These are phyloP conservation scores for Pythium utonaiense DNA, from an alignment of 352 stramenopile species.

Conservation along the genomic window DNA sequence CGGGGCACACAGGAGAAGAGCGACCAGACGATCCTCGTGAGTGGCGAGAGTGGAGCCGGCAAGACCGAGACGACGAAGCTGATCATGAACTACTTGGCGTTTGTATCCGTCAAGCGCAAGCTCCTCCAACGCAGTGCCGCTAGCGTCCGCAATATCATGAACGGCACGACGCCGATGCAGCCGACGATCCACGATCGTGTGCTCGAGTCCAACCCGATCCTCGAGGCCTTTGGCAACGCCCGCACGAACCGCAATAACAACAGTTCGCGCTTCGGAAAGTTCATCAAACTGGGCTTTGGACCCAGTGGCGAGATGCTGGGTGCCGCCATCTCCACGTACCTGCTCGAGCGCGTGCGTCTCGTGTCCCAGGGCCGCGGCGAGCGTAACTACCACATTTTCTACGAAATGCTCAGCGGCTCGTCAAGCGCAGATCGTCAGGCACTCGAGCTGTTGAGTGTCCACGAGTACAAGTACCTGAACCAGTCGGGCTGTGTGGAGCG, in stretches of 20 bases:
- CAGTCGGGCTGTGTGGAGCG: conserved; percentile 69
- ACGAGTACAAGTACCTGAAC: conserved; percentile 84
- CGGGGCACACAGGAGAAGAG: conserved; percentile 31
- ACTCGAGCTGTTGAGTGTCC: conserved; percentile 42
- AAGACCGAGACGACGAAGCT: conserved; percentile 98
- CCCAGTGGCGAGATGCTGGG: conserved; percentile 72
- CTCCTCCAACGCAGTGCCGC: not conserved
- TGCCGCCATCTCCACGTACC: conserved; percentile 88
- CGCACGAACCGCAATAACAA: conserved; percentile 97
- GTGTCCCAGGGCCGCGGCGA: conserved; percentile 92
- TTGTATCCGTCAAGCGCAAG: conserved; percentile 53
- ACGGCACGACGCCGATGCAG: conserved; percentile 14
- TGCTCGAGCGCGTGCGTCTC: conserved; percentile 95
- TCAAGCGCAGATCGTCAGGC: conserved; percentile 47
- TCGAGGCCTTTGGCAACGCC: conserved; percentile 95
- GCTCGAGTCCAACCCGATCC: conserved; percentile 93
- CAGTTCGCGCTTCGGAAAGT: conserved; percentile 95
- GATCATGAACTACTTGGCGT: conserved; percentile 96
- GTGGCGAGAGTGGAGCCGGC: conserved; percentile 92
- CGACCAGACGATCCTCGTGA: conserved; percentile 95
- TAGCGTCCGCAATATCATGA: not conserved
- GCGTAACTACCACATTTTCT: conserved; percentile 98
- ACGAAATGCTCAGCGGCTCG: conserved; percentile 90
- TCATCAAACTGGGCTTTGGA: conserved; percentile 93
- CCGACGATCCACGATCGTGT: conserved; percentile 83